Conservation (phyloP, 192 early-diverging fungal species). For the Coemansia sp. region DNA sequence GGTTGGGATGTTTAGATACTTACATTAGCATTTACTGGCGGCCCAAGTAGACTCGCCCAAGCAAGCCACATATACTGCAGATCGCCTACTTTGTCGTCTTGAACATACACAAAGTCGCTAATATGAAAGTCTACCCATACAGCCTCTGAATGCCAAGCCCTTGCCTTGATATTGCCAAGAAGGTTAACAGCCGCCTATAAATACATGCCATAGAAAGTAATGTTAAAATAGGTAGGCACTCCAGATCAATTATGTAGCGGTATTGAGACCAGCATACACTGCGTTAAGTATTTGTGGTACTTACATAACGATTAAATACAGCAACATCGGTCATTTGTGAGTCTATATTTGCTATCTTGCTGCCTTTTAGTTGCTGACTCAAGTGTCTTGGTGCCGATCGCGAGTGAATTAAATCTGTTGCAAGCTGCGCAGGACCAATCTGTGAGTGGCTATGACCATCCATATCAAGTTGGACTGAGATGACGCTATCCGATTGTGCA, state of each 20-base stretch:
- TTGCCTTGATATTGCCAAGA: slow-evolving; percentile 16
- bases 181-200: slow-evolving; percentile 36
- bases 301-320: slow-evolving; percentile 25
- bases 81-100: slow-evolving; percentile 10
- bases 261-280: no score
- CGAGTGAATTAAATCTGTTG: neutral
- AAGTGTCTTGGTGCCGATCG: slow-evolving; percentile 1
- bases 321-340: slow-evolving; percentile 22
- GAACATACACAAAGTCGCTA: slow-evolving; percentile 26
- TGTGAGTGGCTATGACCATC: neutral
- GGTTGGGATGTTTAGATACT: neutral
- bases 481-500: slow-evolving; percentile 20
- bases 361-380: slow-evolving; percentile 5
- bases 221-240: no score
- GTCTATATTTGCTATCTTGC: neutral
- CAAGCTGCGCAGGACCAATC: slow-evolving; percentile 32
- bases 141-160: slow-evolving; percentile 32
- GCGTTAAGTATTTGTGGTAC: neutral
- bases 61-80: slow-evolving; percentile 36
- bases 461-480: slow-evolving; percentile 24
- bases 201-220: no score
- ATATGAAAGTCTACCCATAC: slow-evolving; percentile 42
- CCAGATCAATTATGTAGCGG: no score
- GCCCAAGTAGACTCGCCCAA: slow-evolving; percentile 42
- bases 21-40: slow-evolving; percentile 22